Base-by-base conservation (phyloP, 371 early-diverging fungal species). In the Mortierella sp. region DNA sequence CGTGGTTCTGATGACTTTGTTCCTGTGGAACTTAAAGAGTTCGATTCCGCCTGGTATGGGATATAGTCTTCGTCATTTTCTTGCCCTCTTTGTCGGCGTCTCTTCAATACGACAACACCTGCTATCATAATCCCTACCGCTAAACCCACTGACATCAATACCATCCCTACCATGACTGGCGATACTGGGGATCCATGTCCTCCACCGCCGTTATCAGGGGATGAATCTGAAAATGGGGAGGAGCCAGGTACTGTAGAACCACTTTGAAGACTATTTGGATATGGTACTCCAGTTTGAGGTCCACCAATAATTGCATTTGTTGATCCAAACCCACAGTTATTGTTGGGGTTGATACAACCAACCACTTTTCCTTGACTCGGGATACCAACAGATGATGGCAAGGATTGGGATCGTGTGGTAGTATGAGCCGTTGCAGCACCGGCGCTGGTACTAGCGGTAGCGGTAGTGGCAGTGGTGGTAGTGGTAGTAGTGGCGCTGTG, bases 11-110 rank as follows among this genome's bases (percentile, higher is more conserved):
- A 52, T n/a, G 24, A 5, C 41, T 63, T 47, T n/a, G 58, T 19
- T 19, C 40, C 52, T 7, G 62, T 62, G 36, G 60, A 67, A 21
- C 52, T 48, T 38, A 67, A 67, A 32, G 65, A 55, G 10, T n/a
- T 19, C 65, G 55, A 24, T 24, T 40, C 65, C 38, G 55, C 41
- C n/a, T 43, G 8, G 28, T 65, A 53, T 11, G 55, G 40, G 22
- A 58, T 22, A 28, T 16, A 58, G 36, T 66, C 58, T 6, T 63
- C 52, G 10, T 2, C 40, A 40, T 24, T 32, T 2, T 3, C 4
- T 32, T 3, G 15, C 32, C 33, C 13, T 33, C 16, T 24, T 13
- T 48, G 43, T 22, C 45, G 38, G 11, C 40, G 40, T 45, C 45
- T 38, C 21, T 45, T 13, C 19, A 62, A 1, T 13, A 45, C 45